Conservation (phyloP, 805 yeast genomes). For the Candida ponderosae region DNA sequence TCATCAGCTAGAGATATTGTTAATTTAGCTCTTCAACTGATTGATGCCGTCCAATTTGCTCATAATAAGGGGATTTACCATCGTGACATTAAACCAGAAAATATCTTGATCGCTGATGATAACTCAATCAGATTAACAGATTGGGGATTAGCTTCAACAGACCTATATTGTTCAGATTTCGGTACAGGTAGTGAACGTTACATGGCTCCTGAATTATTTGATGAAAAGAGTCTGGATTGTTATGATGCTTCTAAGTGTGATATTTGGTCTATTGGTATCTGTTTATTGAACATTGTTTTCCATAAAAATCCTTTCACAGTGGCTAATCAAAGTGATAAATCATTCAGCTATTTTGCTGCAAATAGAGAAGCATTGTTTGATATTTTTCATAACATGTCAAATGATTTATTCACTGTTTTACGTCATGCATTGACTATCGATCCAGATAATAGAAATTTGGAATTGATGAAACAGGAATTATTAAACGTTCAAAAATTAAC, state of each 20-base stretch:
- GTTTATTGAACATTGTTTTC: conserved; percentile 76
- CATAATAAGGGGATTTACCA: conserved; percentile 71
- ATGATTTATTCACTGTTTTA: conserved; percentile 78
- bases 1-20: conserved; percentile 35
- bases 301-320: conserved; percentile 81
- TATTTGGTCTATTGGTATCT: conserved; percentile 85
- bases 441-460: conserved; percentile 74
- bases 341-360: conserved; percentile 78
- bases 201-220: conserved; percentile 92
- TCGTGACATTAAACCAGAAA: conserved; percentile 77
- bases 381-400: conserved; percentile 82
- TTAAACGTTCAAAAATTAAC: conserved; percentile 60
- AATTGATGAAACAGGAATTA: conserved; percentile 53
- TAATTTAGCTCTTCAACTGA: conserved; percentile 50
- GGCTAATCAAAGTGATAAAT: conserved; percentile 73
- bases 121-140: conserved; percentile 61
- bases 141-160: conserved; percentile 63
- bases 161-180: conserved; percentile 53
- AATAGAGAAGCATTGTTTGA: conserved; percentile 88
- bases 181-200: conserved; percentile 87
- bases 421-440: conserved; percentile 74
- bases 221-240: conserved; percentile 39
- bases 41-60: conserved; percentile 70
- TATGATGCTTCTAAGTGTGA: conserved; percentile 81
- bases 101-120: conserved; percentile 48